Evolutionary conservation across 2,329 filamentous ascomycete genomes (phyloP), one percentile per base, ranked within the genome.

Genomic region (Xylaria multiplex): DNA sequence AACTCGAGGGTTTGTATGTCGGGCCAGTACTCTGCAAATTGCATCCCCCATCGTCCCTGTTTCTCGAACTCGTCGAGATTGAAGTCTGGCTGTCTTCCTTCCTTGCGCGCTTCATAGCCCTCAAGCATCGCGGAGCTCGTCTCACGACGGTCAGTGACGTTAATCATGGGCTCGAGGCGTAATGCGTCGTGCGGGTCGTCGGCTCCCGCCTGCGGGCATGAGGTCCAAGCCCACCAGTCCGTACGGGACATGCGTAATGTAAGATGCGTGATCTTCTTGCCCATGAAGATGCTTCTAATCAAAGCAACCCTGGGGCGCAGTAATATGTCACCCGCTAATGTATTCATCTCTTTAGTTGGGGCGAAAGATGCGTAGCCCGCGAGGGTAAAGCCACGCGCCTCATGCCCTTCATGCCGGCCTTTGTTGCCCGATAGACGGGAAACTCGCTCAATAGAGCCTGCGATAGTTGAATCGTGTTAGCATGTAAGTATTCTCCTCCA

Each of bases 171-270:
- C 50, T 75, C 73, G 1, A 76, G 60, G 9, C 74, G 71, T 6
- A 75, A 63, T 6, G 64, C 65, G 14, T 70, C 58, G 16, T 59
- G 66, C 24, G 60, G 61, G 11, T 63, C 35, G 2, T 32, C 13
- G n/a, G 50, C 37, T 4, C 62, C 65, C 1, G 63, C 48, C 8
- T 64, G 58, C 3, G 72, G 72, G 1, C 6, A 9, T 1, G 62
- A 66, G 3, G 60, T 64, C 73, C 71, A 76, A 2, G 70, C 52
- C 73, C 71, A 75, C 74, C 73, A 76, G 32, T 76, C 72, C 9
- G 69, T 74, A 14, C 70, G 71, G 2, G 64, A 64, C 69, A 75
- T 68, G 22, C 72, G 71, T 22, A 76, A 52, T 22, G 68, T 72
- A 27, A 76, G 62, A 45, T 69, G 66, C 8, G 70, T 75, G 42